Evolutionary conservation across 2,329 filamentous ascomycete genomes (phyloP), one percentile per base, ranked within the genome.

Genomic region (Exophiala sp.): DNA sequence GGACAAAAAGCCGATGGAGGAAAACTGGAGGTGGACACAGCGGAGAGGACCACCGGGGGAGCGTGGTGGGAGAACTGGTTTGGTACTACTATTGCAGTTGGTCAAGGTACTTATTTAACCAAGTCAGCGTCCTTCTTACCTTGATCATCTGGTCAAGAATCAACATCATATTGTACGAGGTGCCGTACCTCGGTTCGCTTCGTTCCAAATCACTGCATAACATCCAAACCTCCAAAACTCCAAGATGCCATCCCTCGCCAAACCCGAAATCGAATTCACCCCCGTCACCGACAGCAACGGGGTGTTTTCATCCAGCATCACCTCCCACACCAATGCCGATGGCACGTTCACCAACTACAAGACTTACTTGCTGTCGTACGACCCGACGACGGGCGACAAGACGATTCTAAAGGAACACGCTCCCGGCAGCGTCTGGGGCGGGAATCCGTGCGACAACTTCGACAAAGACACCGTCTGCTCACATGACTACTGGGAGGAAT

Each of bases 401-500:
- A 45, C 43, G 5, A 45, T 45, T 16, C 29, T 45, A 10, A 45
- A 45, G 43, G 43, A 45, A 45, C 43, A 45, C 32, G 18, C 24
- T 45, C 43, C 43, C 7, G 43, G 43, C 19, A 45, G 43, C 18
- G 27, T 37, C 16, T 45, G 43, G 43, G 43, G 43, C 8, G 40
- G 43, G 2, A 45, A 45, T n/a, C 43, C 24, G 14, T 5, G n/a
- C 43, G 43, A 45, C 43, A 37, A 45, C 19, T 45, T 35, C 22
- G 43, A 45, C 27, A 45, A 45, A 37, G 43, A 45, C 32, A 45
- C 43, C 7, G 43, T 45, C 43, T 45, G 43, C 43, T 45, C 43
- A 14, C 43, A 45, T 23, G 43, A 45, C 19, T 45, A 35, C 43
- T 45, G 43, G 43, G 43, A 45, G 43, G 43, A 45, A 37, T 45